phyloP scores from a whole-genome alignment of 805 yeast genomes.

The Zygosaccharomyces kombuchaensis region DNA sequence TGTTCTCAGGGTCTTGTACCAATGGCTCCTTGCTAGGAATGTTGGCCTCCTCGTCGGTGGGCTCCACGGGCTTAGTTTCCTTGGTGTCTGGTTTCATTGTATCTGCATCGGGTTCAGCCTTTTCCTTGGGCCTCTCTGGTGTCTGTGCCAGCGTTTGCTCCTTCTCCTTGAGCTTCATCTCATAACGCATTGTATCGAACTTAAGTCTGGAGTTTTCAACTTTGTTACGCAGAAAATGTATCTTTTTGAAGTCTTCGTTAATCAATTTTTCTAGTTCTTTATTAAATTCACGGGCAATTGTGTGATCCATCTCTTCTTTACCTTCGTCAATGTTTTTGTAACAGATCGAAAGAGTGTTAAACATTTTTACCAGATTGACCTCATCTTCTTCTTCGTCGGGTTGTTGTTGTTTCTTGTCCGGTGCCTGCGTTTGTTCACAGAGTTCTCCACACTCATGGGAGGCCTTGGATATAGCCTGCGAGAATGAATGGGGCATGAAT shows the following conservation, averaged over 20 bases:
- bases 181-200: slow-evolving; percentile 67
- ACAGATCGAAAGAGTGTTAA: slow-evolving; percentile 48
- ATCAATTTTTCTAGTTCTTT: slow-evolving; percentile 48
- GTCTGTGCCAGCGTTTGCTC: slow-evolving; percentile 1
- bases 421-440: slow-evolving; percentile 27
- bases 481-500: slow-evolving; percentile 61
- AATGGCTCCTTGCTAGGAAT: slow-evolving; percentile 8
- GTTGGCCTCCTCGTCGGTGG: slow-evolving; percentile 2
- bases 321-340: slow-evolving; percentile 63
- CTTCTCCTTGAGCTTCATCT: slow-evolving; percentile 37
- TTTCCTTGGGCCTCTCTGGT: slow-evolving; percentile 33
- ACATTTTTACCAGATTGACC: slow-evolving; percentile 40
- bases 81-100: not conserved
- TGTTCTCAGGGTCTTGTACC: slow-evolving; percentile 28
- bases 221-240: slow-evolving; percentile 55
- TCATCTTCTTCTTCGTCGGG: slow-evolving; percentile 46
- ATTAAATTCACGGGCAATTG: slow-evolving; percentile 57
- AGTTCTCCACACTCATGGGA: slow-evolving; percentile 48
- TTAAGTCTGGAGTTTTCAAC: slow-evolving; percentile 68
- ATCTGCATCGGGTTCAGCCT: slow-evolving; percentile 62
- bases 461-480: slow-evolving; percentile 62
- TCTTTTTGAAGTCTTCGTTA: slow-evolving; percentile 55
- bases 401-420: slow-evolving; percentile 30
- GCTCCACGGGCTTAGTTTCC: slow-evolving; percentile 12
- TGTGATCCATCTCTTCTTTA: slow-evolving; percentile 65